phyloP scores from a whole-genome alignment of 805 yeast species.

The Schwanniomyces pseudopolymorphus region DNA sequence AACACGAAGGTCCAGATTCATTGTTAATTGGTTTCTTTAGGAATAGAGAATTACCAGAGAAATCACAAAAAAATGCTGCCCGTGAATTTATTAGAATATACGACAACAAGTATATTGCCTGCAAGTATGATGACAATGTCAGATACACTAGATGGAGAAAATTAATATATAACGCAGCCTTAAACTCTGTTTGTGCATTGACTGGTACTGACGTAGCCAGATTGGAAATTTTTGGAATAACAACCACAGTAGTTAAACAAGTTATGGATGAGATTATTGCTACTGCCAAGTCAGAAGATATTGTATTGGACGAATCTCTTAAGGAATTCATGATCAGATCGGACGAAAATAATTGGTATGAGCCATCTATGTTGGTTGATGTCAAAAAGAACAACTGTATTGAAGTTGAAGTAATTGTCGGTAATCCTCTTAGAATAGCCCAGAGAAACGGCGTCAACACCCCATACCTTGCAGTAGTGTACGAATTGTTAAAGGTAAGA shows the following conservation, averaged over 20 bases:
- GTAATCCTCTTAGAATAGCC: conserved; percentile 20
- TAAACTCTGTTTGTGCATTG: conserved; percentile 22
- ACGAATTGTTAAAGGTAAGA: conserved; percentile 16
- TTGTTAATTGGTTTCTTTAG: conserved; percentile 8
- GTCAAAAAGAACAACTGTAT: conserved; percentile 18
- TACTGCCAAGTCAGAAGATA: conserved; percentile 22
- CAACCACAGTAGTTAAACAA: conserved; percentile 13
- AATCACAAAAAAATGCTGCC: conserved; percentile 12
- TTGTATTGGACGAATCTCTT: conserved; percentile 13
- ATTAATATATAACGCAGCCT: conserved; percentile 23
- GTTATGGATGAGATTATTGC: conserved; percentile 23
- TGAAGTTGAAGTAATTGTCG: conserved; percentile 22
- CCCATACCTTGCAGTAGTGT: conserved; percentile 16
- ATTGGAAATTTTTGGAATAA: conserved; percentile 19
- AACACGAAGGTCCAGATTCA: conserved; percentile 6
- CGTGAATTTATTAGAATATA: conserved; percentile 2
- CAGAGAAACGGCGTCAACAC: conserved; percentile 14
- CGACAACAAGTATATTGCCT: conserved; percentile 1
- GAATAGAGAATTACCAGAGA: neutral
- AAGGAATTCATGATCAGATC: conserved; percentile 19
- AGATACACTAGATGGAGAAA: conserved; percentile 33
- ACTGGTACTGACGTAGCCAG: conserved; percentile 22
- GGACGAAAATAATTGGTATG: conserved; percentile 17
- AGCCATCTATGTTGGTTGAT: conserved; percentile 27
- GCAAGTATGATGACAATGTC: conserved; percentile 44